These are phyloP conservation scores for Kazachstania psychrophila DNA, from an alignment of 805 yeast genomes.

Conservation along the genomic window DNA sequence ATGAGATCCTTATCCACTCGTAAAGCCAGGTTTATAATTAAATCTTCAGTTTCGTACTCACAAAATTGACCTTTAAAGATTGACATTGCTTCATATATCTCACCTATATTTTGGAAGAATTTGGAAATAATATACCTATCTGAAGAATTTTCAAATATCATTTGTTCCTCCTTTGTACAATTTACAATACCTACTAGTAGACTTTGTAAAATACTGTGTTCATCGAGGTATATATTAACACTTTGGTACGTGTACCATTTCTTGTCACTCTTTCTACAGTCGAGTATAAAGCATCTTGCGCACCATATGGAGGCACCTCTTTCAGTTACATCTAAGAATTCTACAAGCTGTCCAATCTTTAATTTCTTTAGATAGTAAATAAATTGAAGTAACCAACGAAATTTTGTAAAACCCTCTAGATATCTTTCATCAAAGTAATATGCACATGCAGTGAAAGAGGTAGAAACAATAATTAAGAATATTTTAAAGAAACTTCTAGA, in stretches of 20 bases:
- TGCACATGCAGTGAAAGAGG: no score
- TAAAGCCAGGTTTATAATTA: slow-evolving; percentile 5
- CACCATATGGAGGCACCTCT: slow-evolving; percentile 11
- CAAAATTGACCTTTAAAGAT: slow-evolving; percentile 11
- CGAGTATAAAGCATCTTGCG: slow-evolving; percentile 9
- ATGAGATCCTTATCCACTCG: slow-evolving; percentile 12
- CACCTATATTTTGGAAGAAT: slow-evolving; percentile 15
- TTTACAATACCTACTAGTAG: slow-evolving; percentile 11
- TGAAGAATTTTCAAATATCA: slow-evolving; percentile 3
- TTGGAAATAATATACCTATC: slow-evolving; percentile 7
- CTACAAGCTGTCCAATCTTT: background rate
- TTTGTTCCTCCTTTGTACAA: slow-evolving; percentile 9
- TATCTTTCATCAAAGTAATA: slow-evolving; percentile 7
- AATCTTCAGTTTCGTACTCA: slow-evolving; percentile 9
- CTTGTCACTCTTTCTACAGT: slow-evolving; percentile 2
- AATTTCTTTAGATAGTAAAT: slow-evolving; percentile 8
- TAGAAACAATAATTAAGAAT: no score
- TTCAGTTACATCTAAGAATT: slow-evolving; percentile 8
- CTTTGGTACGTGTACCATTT: slow-evolving; percentile 1
- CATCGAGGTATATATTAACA: slow-evolving; percentile 3
- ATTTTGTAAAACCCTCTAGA: slow-evolving; percentile 10
- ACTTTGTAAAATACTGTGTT: slow-evolving; percentile 10
- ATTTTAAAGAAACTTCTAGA: no score
- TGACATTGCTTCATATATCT: slow-evolving; percentile 11
- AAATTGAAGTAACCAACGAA: slow-evolving; percentile 19